phyloP scores from a whole-genome alignment of 164 flowering plant genomes.

The Chimonanthus praecox region DNA sequence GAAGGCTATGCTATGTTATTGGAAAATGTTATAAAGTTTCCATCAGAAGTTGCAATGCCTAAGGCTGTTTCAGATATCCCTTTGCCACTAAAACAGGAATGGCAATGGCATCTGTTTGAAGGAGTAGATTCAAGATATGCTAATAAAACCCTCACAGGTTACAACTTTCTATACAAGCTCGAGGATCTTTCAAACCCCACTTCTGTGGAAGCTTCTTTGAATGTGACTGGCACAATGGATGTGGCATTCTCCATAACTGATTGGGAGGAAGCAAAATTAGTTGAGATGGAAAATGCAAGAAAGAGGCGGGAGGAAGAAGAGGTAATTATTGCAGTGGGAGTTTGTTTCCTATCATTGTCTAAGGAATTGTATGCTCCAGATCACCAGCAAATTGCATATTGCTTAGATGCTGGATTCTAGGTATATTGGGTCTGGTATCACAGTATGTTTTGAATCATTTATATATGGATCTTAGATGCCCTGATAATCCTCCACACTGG shows the following conservation, averaged over 20 bases:
- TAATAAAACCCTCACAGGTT: constrained; percentile 33
- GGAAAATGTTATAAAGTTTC: constrained; percentile 58
- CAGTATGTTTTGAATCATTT: neutral
- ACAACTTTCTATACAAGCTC: constrained; percentile 39
- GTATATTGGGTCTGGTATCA: neutral
- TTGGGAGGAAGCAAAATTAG: constrained; percentile 68
- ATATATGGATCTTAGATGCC: neutral
- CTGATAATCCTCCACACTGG: neutral
- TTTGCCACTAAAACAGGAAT: constrained; percentile 43
- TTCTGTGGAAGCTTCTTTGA: constrained; percentile 16
- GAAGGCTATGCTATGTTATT: constrained; percentile 74
- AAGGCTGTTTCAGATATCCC: constrained; percentile 46
- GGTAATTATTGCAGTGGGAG: constrained; percentile 35
- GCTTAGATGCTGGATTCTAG: neutral
- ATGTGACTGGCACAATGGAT: constrained; percentile 16
- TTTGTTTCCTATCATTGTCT: neutral
- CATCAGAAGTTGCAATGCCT: constrained; percentile 79
- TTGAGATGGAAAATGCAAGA: constrained; percentile 36
- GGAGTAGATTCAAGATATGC: constrained; percentile 21
- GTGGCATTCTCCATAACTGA: constrained; percentile 57
- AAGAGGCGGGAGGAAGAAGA: constrained; percentile 87
- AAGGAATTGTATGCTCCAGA: neutral
- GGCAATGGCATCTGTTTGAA: constrained; percentile 80
- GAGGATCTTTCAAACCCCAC: constrained; percentile 46
- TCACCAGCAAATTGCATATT: neutral